Conservation (phyloP, 805 yeast species). For the Debaryomyces prosopidis region DNA sequence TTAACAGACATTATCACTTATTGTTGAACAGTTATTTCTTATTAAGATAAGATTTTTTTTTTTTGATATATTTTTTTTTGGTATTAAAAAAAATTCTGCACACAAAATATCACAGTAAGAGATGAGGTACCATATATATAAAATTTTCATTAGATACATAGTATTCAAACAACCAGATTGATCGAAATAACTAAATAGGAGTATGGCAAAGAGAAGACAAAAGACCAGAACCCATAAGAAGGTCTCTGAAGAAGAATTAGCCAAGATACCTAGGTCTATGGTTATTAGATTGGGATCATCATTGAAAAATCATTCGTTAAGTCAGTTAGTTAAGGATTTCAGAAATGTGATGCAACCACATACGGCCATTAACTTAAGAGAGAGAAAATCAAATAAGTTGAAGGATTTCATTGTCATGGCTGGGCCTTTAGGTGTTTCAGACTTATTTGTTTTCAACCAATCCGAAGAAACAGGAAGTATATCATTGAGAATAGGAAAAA, state of each 20-base stretch:
- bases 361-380: constrained; percentile 85
- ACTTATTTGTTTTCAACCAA: constrained; percentile 84
- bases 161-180: neutral
- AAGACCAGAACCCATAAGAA: constrained; percentile 87
- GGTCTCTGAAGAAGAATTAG: constrained; percentile 61
- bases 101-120: neutral
- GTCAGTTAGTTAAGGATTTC: constrained; percentile 84
- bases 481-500: constrained; percentile 77
- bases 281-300: constrained; percentile 83
- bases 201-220: constrained; percentile 44
- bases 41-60: neutral
- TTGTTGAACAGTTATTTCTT: neutral
- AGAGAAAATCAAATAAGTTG: constrained; percentile 81
- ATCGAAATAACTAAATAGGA: neutral
- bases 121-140: neutral
- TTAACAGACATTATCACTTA: constrained; percentile 6
- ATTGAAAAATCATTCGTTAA: constrained; percentile 73
- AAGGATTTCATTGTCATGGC: constrained; percentile 98
- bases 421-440: constrained; percentile 92
- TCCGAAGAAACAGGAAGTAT: constrained; percentile 75
- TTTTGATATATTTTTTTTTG: neutral
- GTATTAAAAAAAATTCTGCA: neutral
- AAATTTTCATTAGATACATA: neutral
- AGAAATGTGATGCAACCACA: constrained; percentile 94
- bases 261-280: constrained; percentile 88